Evolutionary conservation across 148 eudicot species (phyloP).

Genomic region (Fallopia convolvulus): DNA sequence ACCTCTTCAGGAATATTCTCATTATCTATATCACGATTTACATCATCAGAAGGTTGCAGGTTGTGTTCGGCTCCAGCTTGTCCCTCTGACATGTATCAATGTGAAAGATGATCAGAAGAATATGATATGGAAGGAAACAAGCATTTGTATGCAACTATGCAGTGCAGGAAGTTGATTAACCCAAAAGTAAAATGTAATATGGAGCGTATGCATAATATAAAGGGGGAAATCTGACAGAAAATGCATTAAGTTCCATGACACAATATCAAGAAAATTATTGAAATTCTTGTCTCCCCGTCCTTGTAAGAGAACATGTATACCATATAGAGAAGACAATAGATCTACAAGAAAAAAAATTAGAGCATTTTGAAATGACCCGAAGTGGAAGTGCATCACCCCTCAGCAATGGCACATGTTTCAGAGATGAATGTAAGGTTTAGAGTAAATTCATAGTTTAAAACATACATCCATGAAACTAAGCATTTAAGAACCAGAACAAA

Average conservation of each 20-base stretch:
- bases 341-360: neutral
- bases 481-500: neutral
- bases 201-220: neutral
- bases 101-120: neutral
- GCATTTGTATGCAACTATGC: neutral
- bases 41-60: slow-evolving; percentile 28
- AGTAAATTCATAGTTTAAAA: neutral
- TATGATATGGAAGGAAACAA: neutral
- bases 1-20: slow-evolving; percentile 44
- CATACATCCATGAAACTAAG: neutral
- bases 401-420: neutral
- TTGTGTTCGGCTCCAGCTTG: slow-evolving; percentile 55
- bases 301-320: no score
- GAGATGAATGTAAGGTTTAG: neutral
- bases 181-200: neutral
- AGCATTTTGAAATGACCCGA: neutral
- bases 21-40: slow-evolving; percentile 26
- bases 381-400: neutral
- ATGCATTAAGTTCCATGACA: neutral
- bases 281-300: neutral
- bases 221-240: neutral
- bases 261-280: neutral
- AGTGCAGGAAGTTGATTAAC: neutral
- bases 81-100: slow-evolving; percentile 37
- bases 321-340: neutral